Percentiles rank a stretch among this genome's conserved stretches.
These are phyloP conservation scores for Amanita pallidorosea DNA, from an alignment of 768 basidiomycete species.

Conservation along the genomic window DNA sequence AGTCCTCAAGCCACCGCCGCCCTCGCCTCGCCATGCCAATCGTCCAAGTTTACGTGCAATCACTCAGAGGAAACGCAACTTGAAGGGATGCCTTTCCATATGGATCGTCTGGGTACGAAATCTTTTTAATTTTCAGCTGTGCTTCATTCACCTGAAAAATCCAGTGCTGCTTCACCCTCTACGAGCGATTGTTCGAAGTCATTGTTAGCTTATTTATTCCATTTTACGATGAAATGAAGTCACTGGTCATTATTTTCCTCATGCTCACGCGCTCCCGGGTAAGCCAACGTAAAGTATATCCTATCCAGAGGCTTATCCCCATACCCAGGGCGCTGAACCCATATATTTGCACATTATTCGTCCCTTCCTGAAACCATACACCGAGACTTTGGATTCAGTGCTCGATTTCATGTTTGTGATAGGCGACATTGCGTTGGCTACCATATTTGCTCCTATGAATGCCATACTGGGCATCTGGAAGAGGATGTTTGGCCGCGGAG, in stretches of 20 bases:
- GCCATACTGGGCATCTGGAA: slow-evolving; percentile 26
- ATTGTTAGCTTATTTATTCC: slow-evolving; percentile 65
- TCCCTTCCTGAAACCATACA: slow-evolving; percentile 69
- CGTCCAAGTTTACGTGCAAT: slow-evolving; percentile 56
- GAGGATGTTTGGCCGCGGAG: slow-evolving; percentile 12
- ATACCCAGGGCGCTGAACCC: slow-evolving; percentile 72
- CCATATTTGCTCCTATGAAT: slow-evolving; percentile 28
- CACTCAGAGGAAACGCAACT: slow-evolving; percentile 69
- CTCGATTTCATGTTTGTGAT: slow-evolving; percentile 52
- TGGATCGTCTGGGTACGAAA: slow-evolving; percentile 77
- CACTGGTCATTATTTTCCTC: slow-evolving; percentile 60
- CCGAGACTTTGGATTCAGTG: slow-evolving; percentile 48
- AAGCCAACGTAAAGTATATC: slow-evolving; percentile 14
- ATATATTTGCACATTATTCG: slow-evolving; percentile 74
- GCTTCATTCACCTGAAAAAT: slow-evolving; percentile 7
- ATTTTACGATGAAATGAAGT: slow-evolving; percentile 80
- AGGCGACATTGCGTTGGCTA: slow-evolving; percentile 48
- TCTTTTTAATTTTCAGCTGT: not conserved
- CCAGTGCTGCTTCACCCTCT: slow-evolving; percentile 57
- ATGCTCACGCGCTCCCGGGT: slow-evolving; percentile 69
- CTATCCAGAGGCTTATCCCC: not conserved
- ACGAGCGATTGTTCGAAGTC: slow-evolving; percentile 57
- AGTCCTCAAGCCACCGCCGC: slow-evolving; percentile 58
- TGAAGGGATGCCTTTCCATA: slow-evolving; percentile 76
- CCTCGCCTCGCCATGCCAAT: slow-evolving; percentile 42